phyloP scores from a whole-genome alignment of 495 filamentous ascomycete species.

The Talaromyces wortmannii region DNA sequence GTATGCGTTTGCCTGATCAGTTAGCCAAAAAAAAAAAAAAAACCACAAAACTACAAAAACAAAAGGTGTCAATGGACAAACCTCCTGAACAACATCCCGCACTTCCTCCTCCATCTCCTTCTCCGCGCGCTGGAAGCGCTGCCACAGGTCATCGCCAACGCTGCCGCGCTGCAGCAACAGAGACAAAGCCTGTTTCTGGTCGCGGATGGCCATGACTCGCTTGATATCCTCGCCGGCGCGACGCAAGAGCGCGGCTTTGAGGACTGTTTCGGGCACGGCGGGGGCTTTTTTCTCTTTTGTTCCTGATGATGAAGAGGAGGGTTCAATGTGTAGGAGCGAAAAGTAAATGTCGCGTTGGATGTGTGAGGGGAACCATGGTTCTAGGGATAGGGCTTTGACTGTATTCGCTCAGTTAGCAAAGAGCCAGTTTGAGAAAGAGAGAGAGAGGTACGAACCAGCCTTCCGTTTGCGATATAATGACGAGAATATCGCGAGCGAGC shows the following conservation, averaged over 20 bases:
- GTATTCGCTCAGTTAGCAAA: conserved; percentile 4
- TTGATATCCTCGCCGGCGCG: conserved; percentile 88
- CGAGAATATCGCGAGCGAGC: conserved; percentile 86
- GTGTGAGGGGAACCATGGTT: conserved; percentile 88
- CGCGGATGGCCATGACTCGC: conserved; percentile 77
- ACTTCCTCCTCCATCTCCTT: conserved; percentile 97
- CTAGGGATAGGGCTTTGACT: conserved; percentile 73
- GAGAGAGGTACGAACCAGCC: conserved; percentile 48
- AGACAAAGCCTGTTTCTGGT: conserved; percentile 77
- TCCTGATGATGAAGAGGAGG: conserved; percentile 27
- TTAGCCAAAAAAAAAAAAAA: neutral
- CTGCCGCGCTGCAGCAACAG: conserved; percentile 80
- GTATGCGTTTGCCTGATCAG: conserved; percentile 73
- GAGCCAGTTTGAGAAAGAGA: neutral
- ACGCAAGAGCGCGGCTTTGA: conserved; percentile 85
- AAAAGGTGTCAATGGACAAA: conserved; percentile 23
- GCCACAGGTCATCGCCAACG: conserved; percentile 95
- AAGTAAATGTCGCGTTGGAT: conserved; percentile 91
- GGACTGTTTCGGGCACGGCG: conserved; percentile 73
- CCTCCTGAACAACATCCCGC: conserved; percentile 88
- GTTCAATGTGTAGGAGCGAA: conserved; percentile 80
- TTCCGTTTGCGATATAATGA: conserved; percentile 90
- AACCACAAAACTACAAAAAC: neutral
- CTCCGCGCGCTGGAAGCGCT: conserved; percentile 83
- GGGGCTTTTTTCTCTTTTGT: conserved; percentile 60